A percentile compares a stretch with the other conserved stretches of the same genome.
phyloP scores from a whole-genome alignment of 1,284 basidiomycete genomes.

The Boletus hoseneyae region DNA sequence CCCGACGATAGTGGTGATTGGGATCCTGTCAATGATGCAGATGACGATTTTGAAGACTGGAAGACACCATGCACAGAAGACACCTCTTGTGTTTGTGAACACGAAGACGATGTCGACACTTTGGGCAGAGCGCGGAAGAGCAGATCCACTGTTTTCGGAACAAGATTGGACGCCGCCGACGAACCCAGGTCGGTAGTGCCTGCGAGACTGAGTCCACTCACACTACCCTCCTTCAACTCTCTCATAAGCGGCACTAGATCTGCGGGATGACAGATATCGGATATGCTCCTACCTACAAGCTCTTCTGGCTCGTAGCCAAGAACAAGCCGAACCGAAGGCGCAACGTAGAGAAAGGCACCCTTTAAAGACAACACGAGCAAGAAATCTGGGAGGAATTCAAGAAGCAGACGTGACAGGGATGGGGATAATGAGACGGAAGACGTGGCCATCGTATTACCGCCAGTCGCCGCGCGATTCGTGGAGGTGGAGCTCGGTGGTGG shows the following conservation, averaged over 20 bases:
- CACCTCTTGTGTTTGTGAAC: neutral
- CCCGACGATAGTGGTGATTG: constrained; percentile 6
- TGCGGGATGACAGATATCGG: constrained; percentile 82
- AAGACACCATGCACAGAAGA: neutral
- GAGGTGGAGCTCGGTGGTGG: constrained; percentile 15
- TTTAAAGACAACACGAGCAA: constrained; percentile 91
- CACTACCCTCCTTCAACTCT: constrained; percentile 82
- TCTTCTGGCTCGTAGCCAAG: constrained; percentile 82
- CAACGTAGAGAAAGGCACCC: constrained; percentile 90
- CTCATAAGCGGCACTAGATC: constrained; percentile 91
- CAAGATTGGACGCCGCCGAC: constrained; percentile 6
- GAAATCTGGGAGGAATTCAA: constrained; percentile 74
- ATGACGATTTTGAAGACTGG: neutral
- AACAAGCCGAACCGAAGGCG: constrained; percentile 71
- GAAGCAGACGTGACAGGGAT: constrained; percentile 58
- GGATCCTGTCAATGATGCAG: neutral
- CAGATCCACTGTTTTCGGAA: constrained; percentile 58
- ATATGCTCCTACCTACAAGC: constrained; percentile 73
- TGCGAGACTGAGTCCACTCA: constrained; percentile 27
- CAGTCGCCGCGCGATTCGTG: constrained; percentile 10
- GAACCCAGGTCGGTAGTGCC: constrained; percentile 17
- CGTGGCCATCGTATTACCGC: constrained; percentile 21
- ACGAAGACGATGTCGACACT: constrained; percentile 3
- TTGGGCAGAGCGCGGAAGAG: constrained; percentile 75
- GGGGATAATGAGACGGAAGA: constrained; percentile 28